Base-by-base conservation (phyloP, 257 asterid species). In the Nicotiana sylvestris region DNA sequence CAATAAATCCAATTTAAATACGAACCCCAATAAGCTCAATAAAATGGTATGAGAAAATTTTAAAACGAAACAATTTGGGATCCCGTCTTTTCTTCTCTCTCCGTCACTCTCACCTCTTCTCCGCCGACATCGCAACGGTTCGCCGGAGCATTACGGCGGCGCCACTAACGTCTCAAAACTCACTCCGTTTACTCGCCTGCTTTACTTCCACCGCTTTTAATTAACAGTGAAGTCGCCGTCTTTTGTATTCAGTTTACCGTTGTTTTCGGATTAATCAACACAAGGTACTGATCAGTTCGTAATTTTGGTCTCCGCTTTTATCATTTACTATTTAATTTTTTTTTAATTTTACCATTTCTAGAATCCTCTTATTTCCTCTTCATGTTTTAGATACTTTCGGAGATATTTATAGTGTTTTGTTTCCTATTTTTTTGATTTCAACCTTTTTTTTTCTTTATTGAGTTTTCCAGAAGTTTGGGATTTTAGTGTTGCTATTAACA, bases 41-140 rank as follows among this genome's bases (percentile, higher is more conserved):
- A 68, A 67, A 69, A 39, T 39, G 33, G 77, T 15, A 9, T n/a
- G 74, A 76, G 46, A 60, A 53, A 68, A 80, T 16, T 80, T 66
- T 39, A 70, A 62, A 69, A 49, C 84, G 57, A 39, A 33, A 2
- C 78, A 64, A 62, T 70, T 67, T 25, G 49, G 72, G 65, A 78
- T 83, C 69, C 62, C 65, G 49, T 82, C 86, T 61, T 87, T 68
- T 84, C 82, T 85, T 39, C 68, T n/a, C 65, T 56, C 80, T 60
- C 77, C 57, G 16, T 60, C 68, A 32, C 18, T 3, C 85, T 2
- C 82, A 9, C 69, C 74, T 57, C 77, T 17, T 2, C 65, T 72
- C 80, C 83, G 85, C 88, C 84, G 84, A 87, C 84, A 67, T 33
- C 83, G 80, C 81, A 91, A 85, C 90, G 89, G 88, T 84, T 85